Conservation (phyloP, 495 filamentous ascomycete species). For the Gamarada debralockiae region DNA sequence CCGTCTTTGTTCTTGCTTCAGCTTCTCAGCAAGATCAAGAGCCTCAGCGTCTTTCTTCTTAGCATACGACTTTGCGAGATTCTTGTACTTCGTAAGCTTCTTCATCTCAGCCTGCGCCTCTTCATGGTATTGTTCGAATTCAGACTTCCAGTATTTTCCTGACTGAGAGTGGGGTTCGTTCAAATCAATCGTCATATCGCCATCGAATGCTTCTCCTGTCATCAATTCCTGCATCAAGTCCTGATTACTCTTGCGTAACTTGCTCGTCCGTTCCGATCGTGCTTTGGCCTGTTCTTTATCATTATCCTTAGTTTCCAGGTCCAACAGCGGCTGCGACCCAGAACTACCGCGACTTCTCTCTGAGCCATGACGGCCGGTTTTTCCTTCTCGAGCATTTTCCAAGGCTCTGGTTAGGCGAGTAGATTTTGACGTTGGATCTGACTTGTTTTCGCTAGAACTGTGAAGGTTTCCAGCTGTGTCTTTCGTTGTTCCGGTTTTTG, state of each 20-base stretch:
- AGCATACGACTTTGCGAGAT: constrained; percentile 82
- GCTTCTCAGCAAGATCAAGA: constrained; percentile 62
- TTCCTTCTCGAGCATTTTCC: constrained; percentile 39
- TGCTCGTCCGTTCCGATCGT: constrained; percentile 3
- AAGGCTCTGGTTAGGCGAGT: constrained; percentile 46
- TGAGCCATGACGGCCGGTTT: constrained; percentile 14
- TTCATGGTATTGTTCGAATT: constrained; percentile 78
- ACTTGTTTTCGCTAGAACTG: constrained; percentile 54
- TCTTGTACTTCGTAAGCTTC: constrained; percentile 73
- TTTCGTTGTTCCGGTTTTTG: constrained; percentile 39
- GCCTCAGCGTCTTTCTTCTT: constrained; percentile 85
- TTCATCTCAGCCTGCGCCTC: constrained; percentile 78
- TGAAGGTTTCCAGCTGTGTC: constrained; percentile 58
- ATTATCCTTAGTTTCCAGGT: neutral
- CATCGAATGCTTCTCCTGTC: constrained; percentile 26
- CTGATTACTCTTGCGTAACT: constrained; percentile 20
- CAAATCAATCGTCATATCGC: constrained; percentile 72
- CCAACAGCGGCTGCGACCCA: neutral
- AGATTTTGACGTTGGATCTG: neutral
- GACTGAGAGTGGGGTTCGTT: constrained; percentile 78
- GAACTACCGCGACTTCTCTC: constrained; percentile 1
- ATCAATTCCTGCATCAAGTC: constrained; percentile 11
- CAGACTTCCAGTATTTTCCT: constrained; percentile 89
- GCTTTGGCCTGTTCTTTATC: neutral
- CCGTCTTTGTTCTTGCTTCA: constrained; percentile 38